Conservation (phyloP, 1,284 basidiomycete species). For the Porodaedalea pini region DNA sequence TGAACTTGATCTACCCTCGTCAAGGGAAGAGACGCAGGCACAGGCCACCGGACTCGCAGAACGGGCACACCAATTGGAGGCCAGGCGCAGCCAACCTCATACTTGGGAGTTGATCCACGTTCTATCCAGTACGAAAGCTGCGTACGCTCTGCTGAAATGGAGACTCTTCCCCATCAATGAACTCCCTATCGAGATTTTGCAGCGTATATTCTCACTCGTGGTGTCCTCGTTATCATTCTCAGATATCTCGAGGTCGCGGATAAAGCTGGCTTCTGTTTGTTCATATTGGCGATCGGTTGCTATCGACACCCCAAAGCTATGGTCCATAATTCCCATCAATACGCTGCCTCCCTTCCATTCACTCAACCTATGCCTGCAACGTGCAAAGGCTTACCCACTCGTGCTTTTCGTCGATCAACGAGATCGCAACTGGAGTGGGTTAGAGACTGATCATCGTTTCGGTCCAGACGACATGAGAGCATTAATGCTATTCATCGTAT, state of each 20-base stretch:
- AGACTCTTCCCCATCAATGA: conserved; percentile 54
- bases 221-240: conserved; percentile 42
- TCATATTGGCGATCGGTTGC: conserved; percentile 48
- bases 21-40: background rate
- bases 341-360: conserved; percentile 46
- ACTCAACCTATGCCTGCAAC: conserved; percentile 49
- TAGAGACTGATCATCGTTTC: conserved; percentile 31
- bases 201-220: conserved; percentile 55
- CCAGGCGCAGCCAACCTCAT: conserved; percentile 1
- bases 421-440: conserved; percentile 13
- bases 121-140: conserved; percentile 3
- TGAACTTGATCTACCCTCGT: background rate
- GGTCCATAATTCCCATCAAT: conserved; percentile 59
- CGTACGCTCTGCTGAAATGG: conserved; percentile 37
- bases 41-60: background rate
- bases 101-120: conserved; percentile 30
- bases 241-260: conserved; percentile 38
- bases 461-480: conserved; percentile 39
- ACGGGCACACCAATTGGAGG: background rate
- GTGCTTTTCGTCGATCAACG: conserved; percentile 12
- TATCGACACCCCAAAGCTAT: conserved; percentile 48
- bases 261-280: conserved; percentile 56
- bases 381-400: conserved; percentile 42
- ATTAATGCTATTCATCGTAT: conserved; percentile 45
- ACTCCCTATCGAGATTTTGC: conserved; percentile 60